Percentiles rank a stretch among this genome's conserved stretches.
Conservation (phyloP, 768 basidiomycete species). For the Mycena galericulata region DNA sequence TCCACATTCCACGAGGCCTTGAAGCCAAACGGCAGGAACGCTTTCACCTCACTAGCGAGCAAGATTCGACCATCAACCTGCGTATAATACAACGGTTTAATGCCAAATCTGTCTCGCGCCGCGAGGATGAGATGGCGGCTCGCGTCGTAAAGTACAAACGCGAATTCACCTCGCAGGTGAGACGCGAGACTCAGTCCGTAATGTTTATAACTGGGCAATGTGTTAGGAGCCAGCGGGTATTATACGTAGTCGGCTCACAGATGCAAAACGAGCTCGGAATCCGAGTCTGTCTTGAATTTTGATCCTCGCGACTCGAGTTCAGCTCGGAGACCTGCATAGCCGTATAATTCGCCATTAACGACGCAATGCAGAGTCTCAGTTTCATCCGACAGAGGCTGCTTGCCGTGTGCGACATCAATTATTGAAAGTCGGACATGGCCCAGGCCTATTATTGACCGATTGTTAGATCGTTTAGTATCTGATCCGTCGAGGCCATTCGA, state of each 20-base stretch:
- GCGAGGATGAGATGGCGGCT: neutral
- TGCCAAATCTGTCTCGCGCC: slow-evolving; percentile 19
- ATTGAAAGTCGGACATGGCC: slow-evolving; percentile 19
- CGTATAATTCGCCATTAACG: slow-evolving; percentile 13
- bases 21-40: neutral
- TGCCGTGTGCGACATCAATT: slow-evolving; percentile 14
- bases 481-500: too few species aligned
- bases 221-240: neutral
- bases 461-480: neutral
- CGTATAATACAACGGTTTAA: slow-evolving; percentile 19
- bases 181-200: neutral
- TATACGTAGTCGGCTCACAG: neutral
- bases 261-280: slow-evolving; percentile 13
- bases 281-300: slow-evolving; percentile 5
- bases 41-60: slow-evolving; percentile 11
- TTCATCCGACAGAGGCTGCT: slow-evolving; percentile 15
- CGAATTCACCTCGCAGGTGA: slow-evolving; percentile 14
- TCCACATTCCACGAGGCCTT: slow-evolving; percentile 9
- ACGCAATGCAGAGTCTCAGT: slow-evolving; percentile 7
- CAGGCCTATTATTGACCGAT: neutral
- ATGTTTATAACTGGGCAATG: slow-evolving; percentile 2
- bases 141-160: slow-evolving; percentile 7
- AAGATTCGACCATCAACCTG: neutral
- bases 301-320: neutral
- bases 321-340: slow-evolving; percentile 1